Evolutionary conservation across 169 alveolate species (phyloP).

Genomic region (Eimeria falciformis): DNA sequence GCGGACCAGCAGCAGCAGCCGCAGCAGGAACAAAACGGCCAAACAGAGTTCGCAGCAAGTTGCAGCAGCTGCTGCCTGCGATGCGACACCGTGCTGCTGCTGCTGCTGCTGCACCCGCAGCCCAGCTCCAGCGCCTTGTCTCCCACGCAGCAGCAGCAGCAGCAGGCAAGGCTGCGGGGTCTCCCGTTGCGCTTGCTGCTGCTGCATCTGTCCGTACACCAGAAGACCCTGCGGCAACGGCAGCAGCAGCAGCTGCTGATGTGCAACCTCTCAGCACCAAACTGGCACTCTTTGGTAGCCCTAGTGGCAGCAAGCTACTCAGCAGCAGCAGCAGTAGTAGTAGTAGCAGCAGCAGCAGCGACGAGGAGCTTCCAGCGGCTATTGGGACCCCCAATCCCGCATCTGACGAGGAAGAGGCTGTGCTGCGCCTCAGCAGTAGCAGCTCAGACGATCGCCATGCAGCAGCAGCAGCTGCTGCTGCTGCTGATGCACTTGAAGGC

Average conservation of each 20-base stretch:
- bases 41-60: constrained; percentile 32
- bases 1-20: constrained; percentile 15
- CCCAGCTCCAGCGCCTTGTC: constrained; percentile 57
- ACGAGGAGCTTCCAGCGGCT: neutral
- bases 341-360: constrained; percentile 69
- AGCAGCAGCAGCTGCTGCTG: constrained; percentile 14
- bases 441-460: neutral
- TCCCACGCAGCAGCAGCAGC: constrained; percentile 45
- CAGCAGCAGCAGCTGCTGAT: neutral
- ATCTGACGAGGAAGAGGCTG: constrained; percentile 18
- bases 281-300: neutral
- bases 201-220: neutral
- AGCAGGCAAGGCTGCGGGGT: neutral
- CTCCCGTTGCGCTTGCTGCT: neutral
- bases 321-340: constrained; percentile 51
- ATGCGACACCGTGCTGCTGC: constrained; percentile 70
- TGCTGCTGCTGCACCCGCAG: constrained; percentile 65
- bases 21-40: neutral
- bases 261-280: neutral
- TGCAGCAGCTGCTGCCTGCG: constrained; percentile 69
- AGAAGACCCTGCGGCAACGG: constrained; percentile 15
- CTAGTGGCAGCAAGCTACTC: constrained; percentile 22
- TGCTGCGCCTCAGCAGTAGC: constrained; percentile 16
- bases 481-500: neutral
- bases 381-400: neutral